Percentiles rank a stretch among this genome's conserved stretches.
phyloP scores from a whole-genome alignment of 176 grass and related monocot genomes.

The Themeda triandra region DNA sequence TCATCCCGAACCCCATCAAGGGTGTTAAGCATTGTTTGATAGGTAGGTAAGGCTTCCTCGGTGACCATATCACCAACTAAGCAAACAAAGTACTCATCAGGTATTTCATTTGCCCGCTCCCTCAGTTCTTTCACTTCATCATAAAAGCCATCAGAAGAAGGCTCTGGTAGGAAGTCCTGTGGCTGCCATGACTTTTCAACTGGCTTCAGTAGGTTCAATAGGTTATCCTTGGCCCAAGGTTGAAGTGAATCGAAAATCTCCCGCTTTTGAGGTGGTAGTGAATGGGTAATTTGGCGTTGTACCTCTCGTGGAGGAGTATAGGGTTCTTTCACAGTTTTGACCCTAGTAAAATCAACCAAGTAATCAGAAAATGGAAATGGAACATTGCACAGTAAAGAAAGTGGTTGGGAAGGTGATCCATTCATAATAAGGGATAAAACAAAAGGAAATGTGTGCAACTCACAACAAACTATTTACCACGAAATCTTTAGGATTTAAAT shows the following conservation, averaged over 20 bases:
- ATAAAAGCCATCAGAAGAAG: constrained; percentile 61
- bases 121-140: constrained; percentile 67
- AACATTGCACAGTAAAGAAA: not conserved
- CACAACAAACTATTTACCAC: not conserved
- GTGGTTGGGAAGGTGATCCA: not conserved
- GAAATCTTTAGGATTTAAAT: not conserved
- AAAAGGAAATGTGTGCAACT: not conserved
- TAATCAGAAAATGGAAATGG: constrained; percentile 22
- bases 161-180: constrained; percentile 64
- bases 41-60: constrained; percentile 74
- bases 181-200: constrained; percentile 77
- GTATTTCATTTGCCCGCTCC: constrained; percentile 63
- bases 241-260: constrained; percentile 71
- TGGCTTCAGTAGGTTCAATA: constrained; percentile 62
- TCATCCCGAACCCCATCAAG: constrained; percentile 65
- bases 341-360: constrained; percentile 36
- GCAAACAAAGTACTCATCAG: constrained; percentile 80
- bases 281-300: constrained; percentile 60
- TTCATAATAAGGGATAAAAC: not conserved
- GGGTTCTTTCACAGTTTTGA: constrained; percentile 48
- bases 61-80: constrained; percentile 82
- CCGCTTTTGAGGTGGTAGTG: constrained; percentile 45
- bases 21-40: constrained; percentile 77
- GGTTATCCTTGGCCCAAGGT: constrained; percentile 52
- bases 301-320: constrained; percentile 56